Evolutionary conservation across 108 stramenopile genomes (phyloP).

Genomic region (Aurantiochytrium sp.): DNA sequence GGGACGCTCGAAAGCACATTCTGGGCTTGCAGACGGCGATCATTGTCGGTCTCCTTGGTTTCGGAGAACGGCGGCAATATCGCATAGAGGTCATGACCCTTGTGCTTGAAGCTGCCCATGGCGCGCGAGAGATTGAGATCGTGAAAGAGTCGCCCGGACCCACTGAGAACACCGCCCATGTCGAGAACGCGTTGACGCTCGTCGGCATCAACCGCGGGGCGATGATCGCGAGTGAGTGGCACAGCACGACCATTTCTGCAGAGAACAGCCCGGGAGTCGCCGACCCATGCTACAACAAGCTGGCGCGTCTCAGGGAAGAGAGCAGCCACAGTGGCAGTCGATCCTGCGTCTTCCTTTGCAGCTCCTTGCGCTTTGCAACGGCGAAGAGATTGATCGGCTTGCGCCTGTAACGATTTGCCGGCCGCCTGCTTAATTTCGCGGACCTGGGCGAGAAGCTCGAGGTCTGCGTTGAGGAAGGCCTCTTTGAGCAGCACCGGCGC

Average conservation of each 20-base stretch:
- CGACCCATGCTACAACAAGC: not conserved
- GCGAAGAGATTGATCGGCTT: not conserved
- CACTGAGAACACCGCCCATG: not conserved
- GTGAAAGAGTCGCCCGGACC: not conserved
- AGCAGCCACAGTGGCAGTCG: not conserved
- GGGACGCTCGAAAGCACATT: not conserved
- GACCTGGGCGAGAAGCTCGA: not conserved
- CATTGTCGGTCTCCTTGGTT: not conserved
- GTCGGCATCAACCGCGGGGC: no score
- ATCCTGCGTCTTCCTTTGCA: not conserved
- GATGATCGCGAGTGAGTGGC: not conserved
- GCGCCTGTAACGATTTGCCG: not conserved
- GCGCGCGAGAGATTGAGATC: not conserved
- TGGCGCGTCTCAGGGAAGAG: not conserved
- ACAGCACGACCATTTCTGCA: not conserved
- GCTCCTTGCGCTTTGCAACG: not conserved
- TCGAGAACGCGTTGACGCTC: not conserved
- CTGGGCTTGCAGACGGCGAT: not conserved
- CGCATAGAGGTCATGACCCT: not conserved
- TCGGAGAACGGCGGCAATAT: not conserved
- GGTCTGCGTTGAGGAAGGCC: not conserved
- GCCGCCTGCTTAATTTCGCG: not conserved
- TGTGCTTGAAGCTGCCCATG: slow-evolving; percentile 9
- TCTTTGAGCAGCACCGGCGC: not conserved
- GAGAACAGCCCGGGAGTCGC: slow-evolving; percentile 1